Evolutionary conservation across 441 rosid species (phyloP), one percentile per base, ranked within the genome.

Genomic region (Jatropha podagrica): DNA sequence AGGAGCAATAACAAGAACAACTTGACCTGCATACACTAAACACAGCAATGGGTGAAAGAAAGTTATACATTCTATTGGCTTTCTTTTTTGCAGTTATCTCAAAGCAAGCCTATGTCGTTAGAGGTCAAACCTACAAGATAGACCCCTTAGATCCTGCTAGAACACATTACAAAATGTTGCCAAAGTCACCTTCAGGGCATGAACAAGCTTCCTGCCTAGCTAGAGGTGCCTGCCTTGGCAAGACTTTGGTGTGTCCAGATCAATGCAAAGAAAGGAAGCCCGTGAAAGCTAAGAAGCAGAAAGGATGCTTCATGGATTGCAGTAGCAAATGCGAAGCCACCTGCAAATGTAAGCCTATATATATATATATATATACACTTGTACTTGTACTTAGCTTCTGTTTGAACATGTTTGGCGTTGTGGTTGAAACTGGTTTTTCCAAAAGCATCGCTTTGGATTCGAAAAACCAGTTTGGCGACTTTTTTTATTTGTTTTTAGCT

Each of bases 241-340:
- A 79, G 81, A 85, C 68, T 7, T 88, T 90, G 10, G 81, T 74
- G 27, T 93, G 96, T 55, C 97, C 94, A 0, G 69, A 75, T 71
- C 87, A 93, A 61, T 91, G 97, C 81, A 82, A 84, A 18, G 69
- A 51, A 78, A 82, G 98, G 86, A 90, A 81, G 80, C 93, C 95
- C 15, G 56, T 6, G 73, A 61, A 48, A 20, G 88, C 83, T 82
- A 85, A 58, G 78, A 68, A 86, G 80, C 71, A 78, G 32, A 92
- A 90, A 73, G 90, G 89, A 17, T 90, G 97, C 84, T 88, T 85
- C 84, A 65, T 92, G 70, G 89, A 92, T 63, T 91, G 92, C 87
- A 85, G 95, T 65, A 88, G 87, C 91, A 91, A 83, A 82, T 92
- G 97, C 67, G 98, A 94, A 86, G 96, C 82, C 88, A 91, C 90